phyloP scores from a whole-genome alignment of 306 rosid species.

The Pyrus betulifolia region DNA sequence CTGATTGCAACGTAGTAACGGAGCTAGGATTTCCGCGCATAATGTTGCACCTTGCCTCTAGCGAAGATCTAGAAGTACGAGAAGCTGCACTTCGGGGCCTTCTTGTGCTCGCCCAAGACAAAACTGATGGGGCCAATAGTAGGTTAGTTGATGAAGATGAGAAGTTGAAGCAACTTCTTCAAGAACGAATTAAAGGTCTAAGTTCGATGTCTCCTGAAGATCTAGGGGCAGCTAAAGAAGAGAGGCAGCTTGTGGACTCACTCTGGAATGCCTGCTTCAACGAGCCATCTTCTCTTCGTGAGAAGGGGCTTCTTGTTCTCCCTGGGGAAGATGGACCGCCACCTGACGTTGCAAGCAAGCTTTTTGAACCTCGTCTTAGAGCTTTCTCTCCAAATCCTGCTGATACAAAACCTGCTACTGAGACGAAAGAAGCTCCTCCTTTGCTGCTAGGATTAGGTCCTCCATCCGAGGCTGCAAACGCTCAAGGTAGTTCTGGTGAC shows the following conservation, averaged over 20 bases:
- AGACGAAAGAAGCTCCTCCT: slow-evolving; percentile 48
- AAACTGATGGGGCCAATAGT: slow-evolving; percentile 16
- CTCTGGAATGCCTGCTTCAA: slow-evolving; percentile 65
- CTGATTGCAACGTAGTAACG: slow-evolving; percentile 49
- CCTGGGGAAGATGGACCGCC: slow-evolving; percentile 74
- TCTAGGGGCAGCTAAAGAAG: slow-evolving; percentile 69
- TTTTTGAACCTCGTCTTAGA: slow-evolving; percentile 76
- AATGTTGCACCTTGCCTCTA: slow-evolving; percentile 66
- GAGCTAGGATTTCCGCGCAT: slow-evolving; percentile 72
- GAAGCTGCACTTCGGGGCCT: slow-evolving; percentile 85
- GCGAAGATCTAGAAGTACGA: slow-evolving; percentile 65
- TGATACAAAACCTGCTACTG: slow-evolving; percentile 24
- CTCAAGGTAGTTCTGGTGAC: slow-evolving; percentile 23
- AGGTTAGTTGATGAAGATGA: slow-evolving; percentile 41
- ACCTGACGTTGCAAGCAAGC: slow-evolving; percentile 76
- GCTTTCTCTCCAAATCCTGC: slow-evolving; percentile 43
- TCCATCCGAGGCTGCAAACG: slow-evolving; percentile 17
- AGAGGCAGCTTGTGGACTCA: slow-evolving; percentile 72
- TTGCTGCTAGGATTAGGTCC: slow-evolving; percentile 65
- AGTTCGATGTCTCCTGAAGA: slow-evolving; percentile 69
- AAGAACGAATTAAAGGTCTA: slow-evolving; percentile 55
- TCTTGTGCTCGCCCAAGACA: slow-evolving; percentile 45
- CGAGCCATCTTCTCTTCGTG: slow-evolving; percentile 56
- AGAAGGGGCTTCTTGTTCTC: slow-evolving; percentile 76
- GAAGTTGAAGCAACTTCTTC: slow-evolving; percentile 65